Conservation (phyloP, 2,329 filamentous ascomycete genomes). For the Phialemonium atrogriseum region DNA sequence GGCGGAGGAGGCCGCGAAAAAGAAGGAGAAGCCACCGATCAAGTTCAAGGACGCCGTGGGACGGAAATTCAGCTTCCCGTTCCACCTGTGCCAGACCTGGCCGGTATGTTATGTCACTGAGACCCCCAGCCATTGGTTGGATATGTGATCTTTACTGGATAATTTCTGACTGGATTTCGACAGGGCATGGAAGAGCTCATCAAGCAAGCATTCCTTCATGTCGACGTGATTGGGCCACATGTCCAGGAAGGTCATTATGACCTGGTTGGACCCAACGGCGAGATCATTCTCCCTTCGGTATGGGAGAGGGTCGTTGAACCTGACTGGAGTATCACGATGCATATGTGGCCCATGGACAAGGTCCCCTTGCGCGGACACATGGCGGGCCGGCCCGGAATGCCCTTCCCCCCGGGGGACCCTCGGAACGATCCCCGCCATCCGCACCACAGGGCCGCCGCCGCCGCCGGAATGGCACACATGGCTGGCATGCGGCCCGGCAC, state of each 20-base stretch:
- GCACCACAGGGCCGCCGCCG: slow-evolving; percentile 2
- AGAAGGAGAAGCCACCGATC: slow-evolving; percentile 63
- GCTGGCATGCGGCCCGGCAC: slow-evolving; percentile 3
- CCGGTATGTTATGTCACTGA: slow-evolving; percentile 49
- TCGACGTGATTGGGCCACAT: slow-evolving; percentile 67
- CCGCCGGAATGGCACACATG: slow-evolving; percentile 3
- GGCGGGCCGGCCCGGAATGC: slow-evolving; percentile 2
- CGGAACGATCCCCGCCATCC: slow-evolving; percentile 4
- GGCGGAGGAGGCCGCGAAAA: slow-evolving; percentile 33
- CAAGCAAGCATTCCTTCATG: slow-evolving; percentile 73
- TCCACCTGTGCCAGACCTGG: slow-evolving; percentile 78
- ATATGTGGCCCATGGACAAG: slow-evolving; percentile 52
- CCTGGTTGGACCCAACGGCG: slow-evolving; percentile 67
- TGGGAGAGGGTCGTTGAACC: slow-evolving; percentile 79
- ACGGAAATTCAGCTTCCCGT: slow-evolving; percentile 88
- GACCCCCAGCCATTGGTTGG: too few relatives aligned
- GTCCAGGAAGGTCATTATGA: slow-evolving; percentile 76
- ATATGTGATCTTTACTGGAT: too few relatives aligned
- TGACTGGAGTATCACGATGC: slow-evolving; percentile 57
- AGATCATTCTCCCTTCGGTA: slow-evolving; percentile 73
- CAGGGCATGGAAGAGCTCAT: slow-evolving; percentile 84
- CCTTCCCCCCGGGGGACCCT: slow-evolving; percentile 8
- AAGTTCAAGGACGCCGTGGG: slow-evolving; percentile 88
- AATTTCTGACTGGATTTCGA: neutral
- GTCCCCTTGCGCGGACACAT: slow-evolving; percentile 14